These are phyloP conservation scores for Entelexis paramagnoliae DNA, from an alignment of 1,139 yeast genomes.

Conservation along the genomic window DNA sequence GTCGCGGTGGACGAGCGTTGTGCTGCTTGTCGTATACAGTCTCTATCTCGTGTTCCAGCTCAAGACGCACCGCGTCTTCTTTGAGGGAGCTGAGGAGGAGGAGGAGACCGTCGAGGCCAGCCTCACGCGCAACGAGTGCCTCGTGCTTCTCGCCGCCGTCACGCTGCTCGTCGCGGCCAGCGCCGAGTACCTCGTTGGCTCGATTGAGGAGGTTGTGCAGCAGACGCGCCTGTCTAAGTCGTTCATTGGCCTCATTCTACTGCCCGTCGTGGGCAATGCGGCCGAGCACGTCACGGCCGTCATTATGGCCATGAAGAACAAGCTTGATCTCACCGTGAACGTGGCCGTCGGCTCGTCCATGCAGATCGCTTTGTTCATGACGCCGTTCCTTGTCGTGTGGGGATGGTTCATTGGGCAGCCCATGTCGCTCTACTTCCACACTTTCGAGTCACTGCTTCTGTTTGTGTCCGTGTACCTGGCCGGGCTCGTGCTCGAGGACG, in stretches of 20 bases:
- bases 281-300: constrained; percentile 98
- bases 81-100: constrained; percentile 39
- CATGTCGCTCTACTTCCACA: constrained; percentile 83
- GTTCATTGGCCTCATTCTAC: constrained; percentile 82
- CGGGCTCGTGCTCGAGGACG: constrained; percentile 80
- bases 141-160: constrained; percentile 40
- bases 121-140: constrained; percentile 20
- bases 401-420: constrained; percentile 90
- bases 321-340: constrained; percentile 95
- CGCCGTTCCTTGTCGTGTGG: constrained; percentile 84
- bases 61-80: constrained; percentile 64
- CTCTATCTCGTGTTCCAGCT: constrained; percentile 79
- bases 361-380: constrained; percentile 87
- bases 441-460: constrained; percentile 85
- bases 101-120: constrained; percentile 26
- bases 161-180: constrained; percentile 80
- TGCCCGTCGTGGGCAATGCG: constrained; percentile 96
- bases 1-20: constrained; percentile 78
- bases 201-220: constrained; percentile 80
- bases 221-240: constrained; percentile 84
- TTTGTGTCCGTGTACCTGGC: constrained; percentile 82
- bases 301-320: constrained; percentile 86
- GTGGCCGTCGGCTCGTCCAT: constrained; percentile 96
- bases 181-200: constrained; percentile 88
- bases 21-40: constrained; percentile 65